Conservation (phyloP, 164 flowering plant genomes). For the Paratinospora sagittata region DNA sequence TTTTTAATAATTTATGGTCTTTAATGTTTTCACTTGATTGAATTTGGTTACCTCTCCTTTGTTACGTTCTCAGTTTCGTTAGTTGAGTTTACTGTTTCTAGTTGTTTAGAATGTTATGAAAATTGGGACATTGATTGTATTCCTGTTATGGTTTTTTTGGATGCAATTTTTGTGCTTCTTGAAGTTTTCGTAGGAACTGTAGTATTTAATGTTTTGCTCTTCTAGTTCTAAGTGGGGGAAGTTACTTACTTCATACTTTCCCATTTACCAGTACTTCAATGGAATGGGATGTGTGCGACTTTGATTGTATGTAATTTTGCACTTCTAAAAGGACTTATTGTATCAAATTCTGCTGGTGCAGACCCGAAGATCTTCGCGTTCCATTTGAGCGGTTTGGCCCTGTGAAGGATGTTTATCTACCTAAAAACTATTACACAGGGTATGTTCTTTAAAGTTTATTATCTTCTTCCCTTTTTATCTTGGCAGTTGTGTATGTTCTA, state of each 20-base stretch:
- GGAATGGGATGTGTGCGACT: no score
- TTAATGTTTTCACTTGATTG: background rate
- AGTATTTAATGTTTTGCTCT: background rate
- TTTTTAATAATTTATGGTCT: background rate
- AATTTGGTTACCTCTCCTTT: background rate
- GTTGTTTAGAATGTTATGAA: slow-evolving; percentile 1
- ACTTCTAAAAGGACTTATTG: background rate
- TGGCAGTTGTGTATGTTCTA: background rate
- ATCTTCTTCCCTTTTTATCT: background rate
- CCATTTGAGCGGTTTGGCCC: slow-evolving; percentile 91
- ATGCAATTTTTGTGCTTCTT: background rate
- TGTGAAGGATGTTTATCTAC: slow-evolving; percentile 89
- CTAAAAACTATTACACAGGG: slow-evolving; percentile 94
- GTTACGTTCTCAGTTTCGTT: background rate
- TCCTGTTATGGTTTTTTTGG: background rate
- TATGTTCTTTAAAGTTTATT: slow-evolving; percentile 22
- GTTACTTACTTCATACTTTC: no score
- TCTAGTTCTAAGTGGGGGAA: background rate
- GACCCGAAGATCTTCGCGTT: slow-evolving; percentile 78
- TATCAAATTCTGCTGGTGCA: slow-evolving; percentile 25
- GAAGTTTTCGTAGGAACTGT: background rate
- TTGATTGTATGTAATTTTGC: no score
- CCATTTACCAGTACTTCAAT: no score
- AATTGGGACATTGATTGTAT: background rate
- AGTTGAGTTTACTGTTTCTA: background rate